Evolutionary conservation across 2,329 filamentous ascomycete genomes (phyloP).

Genomic region (Pyrenochaeta sp.): DNA sequence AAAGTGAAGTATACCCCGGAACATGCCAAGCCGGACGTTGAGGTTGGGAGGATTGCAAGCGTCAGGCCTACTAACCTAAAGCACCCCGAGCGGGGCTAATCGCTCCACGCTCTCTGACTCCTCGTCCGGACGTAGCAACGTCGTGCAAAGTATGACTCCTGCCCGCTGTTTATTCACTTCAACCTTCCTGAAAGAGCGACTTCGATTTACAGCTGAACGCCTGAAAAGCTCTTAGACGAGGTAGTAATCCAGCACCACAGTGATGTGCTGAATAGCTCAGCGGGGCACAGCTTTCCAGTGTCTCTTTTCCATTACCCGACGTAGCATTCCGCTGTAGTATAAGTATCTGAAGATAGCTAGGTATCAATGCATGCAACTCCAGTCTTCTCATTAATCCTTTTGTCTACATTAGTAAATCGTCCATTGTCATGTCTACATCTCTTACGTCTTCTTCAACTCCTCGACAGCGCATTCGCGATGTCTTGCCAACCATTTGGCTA

Average conservation of each 20-base stretch:
- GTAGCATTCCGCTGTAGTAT: not conserved
- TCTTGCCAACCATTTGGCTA: slow-evolving; percentile 49
- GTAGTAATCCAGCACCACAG: not conserved
- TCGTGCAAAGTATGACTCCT: not conserved
- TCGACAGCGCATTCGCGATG: slow-evolving; percentile 49
- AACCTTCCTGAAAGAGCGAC: not conserved
- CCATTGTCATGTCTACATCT: slow-evolving; percentile 16
- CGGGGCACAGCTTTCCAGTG: not conserved
- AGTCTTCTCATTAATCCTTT: not conserved
- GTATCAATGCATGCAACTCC: not conserved
- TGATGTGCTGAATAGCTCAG: not conserved
- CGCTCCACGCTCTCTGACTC: not conserved
- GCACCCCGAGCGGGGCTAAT: not conserved
- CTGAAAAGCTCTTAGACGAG: not conserved
- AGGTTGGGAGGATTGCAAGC: not conserved
- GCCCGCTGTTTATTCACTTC: not conserved
- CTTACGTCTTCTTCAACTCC: slow-evolving; percentile 8
- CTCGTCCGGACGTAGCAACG: not conserved
- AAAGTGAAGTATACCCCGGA: not conserved
- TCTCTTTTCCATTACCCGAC: not conserved
- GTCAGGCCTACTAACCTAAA: not conserved
- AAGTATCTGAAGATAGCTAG: not conserved
- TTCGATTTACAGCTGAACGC: not conserved
- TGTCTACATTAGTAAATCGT: not conserved
- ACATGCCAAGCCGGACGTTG: not conserved